Evolutionary conservation across 2,329 filamentous ascomycete species (phyloP).

Genomic region (Didymella glomerata): DNA sequence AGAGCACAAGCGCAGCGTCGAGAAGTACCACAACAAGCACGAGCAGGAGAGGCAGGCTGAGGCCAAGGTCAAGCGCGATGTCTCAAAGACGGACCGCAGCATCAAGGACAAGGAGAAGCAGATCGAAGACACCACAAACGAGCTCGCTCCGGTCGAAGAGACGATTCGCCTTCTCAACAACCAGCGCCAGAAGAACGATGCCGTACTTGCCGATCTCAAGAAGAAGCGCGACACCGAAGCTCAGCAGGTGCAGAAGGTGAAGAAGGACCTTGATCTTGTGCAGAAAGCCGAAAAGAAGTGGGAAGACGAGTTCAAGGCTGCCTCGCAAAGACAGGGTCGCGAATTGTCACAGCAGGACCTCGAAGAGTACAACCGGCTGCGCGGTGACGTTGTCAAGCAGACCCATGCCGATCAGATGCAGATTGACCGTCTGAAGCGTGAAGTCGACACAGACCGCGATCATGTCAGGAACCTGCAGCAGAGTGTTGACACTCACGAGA

Average conservation of each 20-base stretch:
- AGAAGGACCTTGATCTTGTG: constrained; percentile 83
- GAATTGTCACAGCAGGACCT: constrained; percentile 86
- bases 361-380: constrained; percentile 86
- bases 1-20: constrained; percentile 86
- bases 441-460: constrained; percentile 89
- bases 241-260: constrained; percentile 73
- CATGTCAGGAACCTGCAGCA: constrained; percentile 88
- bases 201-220: constrained; percentile 72
- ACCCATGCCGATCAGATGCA: constrained; percentile 83
- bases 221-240: constrained; percentile 80
- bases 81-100: constrained; percentile 80
- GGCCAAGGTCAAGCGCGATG: constrained; percentile 75
- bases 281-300: constrained; percentile 89
- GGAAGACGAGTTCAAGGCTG: constrained; percentile 85
- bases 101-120: constrained; percentile 88
- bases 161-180: constrained; percentile 80
- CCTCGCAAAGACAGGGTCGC: constrained; percentile 84
- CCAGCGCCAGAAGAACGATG: constrained; percentile 73
- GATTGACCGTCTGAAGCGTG: constrained; percentile 84
- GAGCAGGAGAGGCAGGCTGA: constrained; percentile 87
- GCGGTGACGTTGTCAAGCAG: constrained; percentile 83
- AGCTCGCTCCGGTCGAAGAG: constrained; percentile 87
- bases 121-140: constrained; percentile 85
- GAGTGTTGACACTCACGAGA: constrained; percentile 82
- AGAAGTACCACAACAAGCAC: constrained; percentile 80